Base-by-base conservation (phyloP, 768 basidiomycete genomes). In the Phanerochaete carnosa region DNA sequence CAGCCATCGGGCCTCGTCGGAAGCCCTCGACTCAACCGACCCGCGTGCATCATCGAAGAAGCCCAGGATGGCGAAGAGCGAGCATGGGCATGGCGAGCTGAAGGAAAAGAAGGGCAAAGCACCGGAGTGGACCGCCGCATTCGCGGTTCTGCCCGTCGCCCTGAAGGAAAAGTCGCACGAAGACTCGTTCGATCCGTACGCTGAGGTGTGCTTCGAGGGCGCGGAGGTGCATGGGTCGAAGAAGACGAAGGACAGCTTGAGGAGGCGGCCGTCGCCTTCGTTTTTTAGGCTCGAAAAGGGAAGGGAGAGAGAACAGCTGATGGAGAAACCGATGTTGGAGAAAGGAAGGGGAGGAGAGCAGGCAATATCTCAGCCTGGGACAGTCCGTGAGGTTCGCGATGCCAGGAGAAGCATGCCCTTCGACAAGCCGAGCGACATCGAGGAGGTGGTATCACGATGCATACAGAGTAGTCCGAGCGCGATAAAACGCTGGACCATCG, bases 401-500 rank as follows among this genome's bases (percentile, higher is more conserved):
- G 12, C 52, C 5, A 29, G 7, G 52, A 32, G 22, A 11, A 32
- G 5, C 19, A 19, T 19, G 11, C 11, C 4, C 16, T 4, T 19
- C 11, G 39, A 43, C 19, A 43, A 5, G 13, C 23, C 47, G 6
- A 49, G 6, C 47, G 25, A 49, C 47, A 49, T 25, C 47, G 47
- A 49, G 22, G 47, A 49, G 9, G 28, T 12, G 13, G 45, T 32
- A 28, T 26, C 15, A 19, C 39, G 47, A 25, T 25, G 47, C 4
- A 13, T 25, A 6, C 58, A 65, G 32, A 58, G 56, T 22, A 66
- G 65, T 39, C 65, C 66, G n/a, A 62, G 61, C 37, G 62, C 68
- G 30, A 62, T 69, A 63, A 59, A 71, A 19, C 58, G 72, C 30
- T 73, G 72, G 72, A 73, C 72, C 4, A 59, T 72, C 23, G 72